These are phyloP conservation scores for Clausena lansium DNA, from an alignment of 345 rosid species.

Conservation along the genomic window DNA sequence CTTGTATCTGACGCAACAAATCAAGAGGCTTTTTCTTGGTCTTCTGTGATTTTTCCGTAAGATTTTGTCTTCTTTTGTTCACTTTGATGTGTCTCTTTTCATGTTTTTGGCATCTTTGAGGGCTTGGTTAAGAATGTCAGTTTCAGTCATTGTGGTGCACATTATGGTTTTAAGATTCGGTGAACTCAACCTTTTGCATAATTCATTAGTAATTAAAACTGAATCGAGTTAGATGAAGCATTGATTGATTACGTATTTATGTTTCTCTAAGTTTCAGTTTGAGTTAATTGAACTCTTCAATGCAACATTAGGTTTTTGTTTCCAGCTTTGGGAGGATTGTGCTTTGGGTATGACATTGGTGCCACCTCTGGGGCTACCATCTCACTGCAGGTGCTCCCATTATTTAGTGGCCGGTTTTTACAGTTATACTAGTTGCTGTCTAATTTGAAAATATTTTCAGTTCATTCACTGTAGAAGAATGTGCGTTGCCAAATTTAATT, in stretches of 20 bases:
- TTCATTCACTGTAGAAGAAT: not conserved
- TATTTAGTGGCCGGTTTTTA: not conserved
- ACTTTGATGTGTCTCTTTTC: not conserved
- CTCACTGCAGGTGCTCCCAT: constrained; percentile 67
- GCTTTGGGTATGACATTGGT: constrained; percentile 96
- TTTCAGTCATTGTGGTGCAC: not conserved
- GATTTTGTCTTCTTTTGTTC: constrained; percentile 27
- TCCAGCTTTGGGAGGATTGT: constrained; percentile 88
- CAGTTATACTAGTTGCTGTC: not conserved
- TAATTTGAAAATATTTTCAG: constrained; percentile 1
- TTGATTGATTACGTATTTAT: not conserved
- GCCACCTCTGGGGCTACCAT: constrained; percentile 93
- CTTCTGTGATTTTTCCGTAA: constrained; percentile 86
- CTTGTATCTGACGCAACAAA: constrained; percentile 33
- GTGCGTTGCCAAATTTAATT: constrained; percentile 13
- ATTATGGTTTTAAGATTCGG: not conserved
- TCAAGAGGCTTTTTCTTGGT: constrained; percentile 77
- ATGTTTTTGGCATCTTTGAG: not conserved
- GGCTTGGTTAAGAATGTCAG: not conserved
- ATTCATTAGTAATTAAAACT: not conserved
- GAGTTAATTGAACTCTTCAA: constrained; percentile 6
- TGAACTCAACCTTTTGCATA: not conserved
- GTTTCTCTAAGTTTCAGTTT: not conserved
- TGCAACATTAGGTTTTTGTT: constrained; percentile 64
- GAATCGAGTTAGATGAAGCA: not conserved